A percentile compares a stretch with the other conserved stretches of the same genome.
Conservation (phyloP, 2,329 filamentous ascomycete species). For the Fusarium mexicanum region DNA sequence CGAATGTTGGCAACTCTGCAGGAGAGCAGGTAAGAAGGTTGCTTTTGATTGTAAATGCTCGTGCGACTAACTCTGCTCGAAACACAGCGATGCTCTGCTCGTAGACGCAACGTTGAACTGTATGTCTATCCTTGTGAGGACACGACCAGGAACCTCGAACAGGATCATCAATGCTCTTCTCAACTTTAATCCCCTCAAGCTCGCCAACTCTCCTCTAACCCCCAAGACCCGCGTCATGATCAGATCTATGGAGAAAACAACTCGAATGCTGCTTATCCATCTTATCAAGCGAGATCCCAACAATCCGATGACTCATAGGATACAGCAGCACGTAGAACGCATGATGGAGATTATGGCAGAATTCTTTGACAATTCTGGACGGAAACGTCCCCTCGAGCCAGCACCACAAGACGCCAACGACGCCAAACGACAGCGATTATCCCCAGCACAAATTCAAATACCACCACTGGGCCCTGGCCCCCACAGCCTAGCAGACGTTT, state of each 20-base stretch:
- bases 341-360: constrained; percentile 82
- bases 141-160: constrained; percentile 80
- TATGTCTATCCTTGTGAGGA: constrained; percentile 83
- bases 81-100: constrained; percentile 79
- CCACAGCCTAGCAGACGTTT: constrained; percentile 83
- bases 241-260: constrained; percentile 95
- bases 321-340: constrained; percentile 88
- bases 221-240: constrained; percentile 83
- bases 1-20: constrained; percentile 86
- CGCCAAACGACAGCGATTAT: constrained; percentile 83
- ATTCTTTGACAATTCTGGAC: constrained; percentile 78
- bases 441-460: constrained; percentile 59
- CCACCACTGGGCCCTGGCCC: constrained; percentile 79
- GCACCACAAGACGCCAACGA: constrained; percentile 80
- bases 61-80: constrained; percentile 14
- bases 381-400: constrained; percentile 78
- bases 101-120: constrained; percentile 93
- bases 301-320: constrained; percentile 77
- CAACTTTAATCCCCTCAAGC: constrained; percentile 90
- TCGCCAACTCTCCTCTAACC: constrained; percentile 80
- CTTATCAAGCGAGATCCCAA: constrained; percentile 86
- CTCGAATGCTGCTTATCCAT: constrained; percentile 83
- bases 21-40: constrained; percentile 75
- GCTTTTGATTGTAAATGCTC: neutral
- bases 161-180: constrained; percentile 88